Base-by-base conservation (phyloP, 2,329 filamentous ascomycete genomes). In the Hysterium pulicare region DNA sequence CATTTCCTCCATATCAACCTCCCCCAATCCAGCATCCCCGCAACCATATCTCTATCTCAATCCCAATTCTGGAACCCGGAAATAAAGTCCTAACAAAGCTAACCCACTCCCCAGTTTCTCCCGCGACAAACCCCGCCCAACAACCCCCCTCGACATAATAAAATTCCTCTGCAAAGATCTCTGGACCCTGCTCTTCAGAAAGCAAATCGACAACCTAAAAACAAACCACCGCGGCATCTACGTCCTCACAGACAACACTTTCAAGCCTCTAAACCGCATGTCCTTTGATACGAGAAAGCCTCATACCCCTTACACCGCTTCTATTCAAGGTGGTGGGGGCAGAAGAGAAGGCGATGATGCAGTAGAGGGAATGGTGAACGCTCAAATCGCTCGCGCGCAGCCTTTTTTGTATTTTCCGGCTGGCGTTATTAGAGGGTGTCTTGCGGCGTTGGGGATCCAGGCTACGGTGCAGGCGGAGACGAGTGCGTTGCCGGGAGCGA, bases 111-210 rank as follows among this genome's bases (percentile, higher is more conserved):
- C 26, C 54, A 90, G 87, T 40, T 90, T 93, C 73, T 89, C 86
- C 8, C 78, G 81, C 61, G 87, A 94, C 64, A 79, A 89, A 39
- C 89, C 91, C 31, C 86, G 90, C 37, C 94, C 96, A 63, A 87
- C 85, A 48, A 90, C 95, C 57, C 90, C 90, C 3, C 81, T 98
- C 32, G 93, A 97, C 62, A 86, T 90, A 38, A 98, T 98, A 66
- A 98, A 98, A 67, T 97, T 98, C 62, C 76, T 98, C 38, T 98
- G 93, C 79, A 98, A 98, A 73, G 93, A 98, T 67, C 77, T 98
- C 33, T 98, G 93, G 93, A 90, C 83, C 24, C 76, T 97, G 16
- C 81, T 96, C 13, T 98, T 96, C 69, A 80, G 87, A 64, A 98
- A 98, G 71, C 94, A 97, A 67, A 88, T 98, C 61, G 93, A 98